These are phyloP conservation scores for Diatrype stigma DNA, from an alignment of 2,329 filamentous ascomycete species.

Conservation along the genomic window DNA sequence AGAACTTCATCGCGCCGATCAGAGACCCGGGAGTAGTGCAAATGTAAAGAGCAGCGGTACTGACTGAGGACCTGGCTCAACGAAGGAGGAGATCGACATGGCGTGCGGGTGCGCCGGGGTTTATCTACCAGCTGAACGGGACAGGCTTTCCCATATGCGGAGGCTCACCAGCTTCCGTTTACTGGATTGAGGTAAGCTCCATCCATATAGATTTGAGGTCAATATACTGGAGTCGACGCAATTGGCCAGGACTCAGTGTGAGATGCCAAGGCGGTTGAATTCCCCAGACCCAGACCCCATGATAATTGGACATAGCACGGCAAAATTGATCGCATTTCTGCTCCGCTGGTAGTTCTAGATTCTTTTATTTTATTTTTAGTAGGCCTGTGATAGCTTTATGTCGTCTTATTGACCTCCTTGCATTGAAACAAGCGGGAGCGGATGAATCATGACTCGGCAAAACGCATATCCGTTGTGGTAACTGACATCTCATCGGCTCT, in stretches of 20 bases:
- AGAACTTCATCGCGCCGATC: constrained; percentile 32
- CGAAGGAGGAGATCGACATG: constrained; percentile 10
- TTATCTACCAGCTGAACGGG: constrained; percentile 10
- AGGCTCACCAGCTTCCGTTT: constrained; percentile 14
- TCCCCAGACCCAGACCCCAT: constrained; percentile 20
- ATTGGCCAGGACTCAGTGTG: constrained; percentile 19
- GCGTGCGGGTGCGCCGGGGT: constrained; percentile 11
- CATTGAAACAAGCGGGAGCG: background rate
- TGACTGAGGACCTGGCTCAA: constrained; percentile 8
- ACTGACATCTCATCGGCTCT: too few species aligned
- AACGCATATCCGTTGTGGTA: too few species aligned
- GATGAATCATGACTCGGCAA: too few species aligned
- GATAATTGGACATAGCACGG: constrained; percentile 10
- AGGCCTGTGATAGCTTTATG: background rate
- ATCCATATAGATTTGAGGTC: constrained; percentile 11
- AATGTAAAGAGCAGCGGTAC: too few species aligned
- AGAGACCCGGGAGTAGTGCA: background rate
- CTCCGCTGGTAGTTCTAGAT: background rate
- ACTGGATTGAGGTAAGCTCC: constrained; percentile 16
- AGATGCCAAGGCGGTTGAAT: constrained; percentile 22
- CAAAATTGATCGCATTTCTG: constrained; percentile 3
- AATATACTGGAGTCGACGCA: constrained; percentile 14
- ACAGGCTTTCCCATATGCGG: constrained; percentile 4
- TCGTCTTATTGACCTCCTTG: background rate
- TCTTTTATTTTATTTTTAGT: too few species aligned